phyloP scores from a whole-genome alignment of 1,284 basidiomycete genomes.

The Microbotryomycetes sp. region DNA sequence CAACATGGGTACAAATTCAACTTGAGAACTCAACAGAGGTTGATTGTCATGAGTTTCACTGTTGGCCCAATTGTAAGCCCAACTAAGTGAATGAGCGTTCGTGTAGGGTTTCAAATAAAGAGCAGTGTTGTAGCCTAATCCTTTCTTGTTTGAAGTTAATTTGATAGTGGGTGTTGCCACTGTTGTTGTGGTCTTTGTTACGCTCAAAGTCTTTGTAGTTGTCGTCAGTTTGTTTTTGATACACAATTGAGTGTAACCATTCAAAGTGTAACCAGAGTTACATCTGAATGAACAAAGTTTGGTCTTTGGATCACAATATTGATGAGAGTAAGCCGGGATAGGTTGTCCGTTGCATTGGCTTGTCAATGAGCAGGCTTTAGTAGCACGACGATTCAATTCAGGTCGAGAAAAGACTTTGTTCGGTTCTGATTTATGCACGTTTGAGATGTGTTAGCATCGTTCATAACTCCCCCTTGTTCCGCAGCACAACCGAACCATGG shows the following conservation, averaged over 20 bases:
- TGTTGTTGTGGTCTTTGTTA: neutral
- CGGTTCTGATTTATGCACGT: neutral
- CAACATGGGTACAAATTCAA: slow-evolving; percentile 32
- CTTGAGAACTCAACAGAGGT: neutral
- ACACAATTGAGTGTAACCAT: neutral
- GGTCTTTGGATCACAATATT: neutral
- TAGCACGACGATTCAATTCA: neutral
- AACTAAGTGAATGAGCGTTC: neutral
- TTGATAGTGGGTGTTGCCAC: slow-evolving; percentile 3
- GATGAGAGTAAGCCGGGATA: neutral
- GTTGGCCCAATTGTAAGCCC: slow-evolving; percentile 30
- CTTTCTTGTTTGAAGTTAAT: slow-evolving; percentile 17
- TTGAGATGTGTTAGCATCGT: neutral
- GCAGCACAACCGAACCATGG: neutral
- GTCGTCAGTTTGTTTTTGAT: slow-evolving; percentile 1
- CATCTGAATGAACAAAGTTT: neutral
- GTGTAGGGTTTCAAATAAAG: neutral
- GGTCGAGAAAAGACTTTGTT: neutral
- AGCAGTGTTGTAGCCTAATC: slow-evolving; percentile 15
- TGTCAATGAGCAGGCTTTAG: neutral
- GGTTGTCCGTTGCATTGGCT: neutral
- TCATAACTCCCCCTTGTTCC: no score
- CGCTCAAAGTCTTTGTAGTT: neutral
- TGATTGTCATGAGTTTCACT: slow-evolving; percentile 1
- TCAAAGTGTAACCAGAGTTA: neutral